A percentile compares a stretch with the other conserved stretches of the same genome.
Evolutionary conservation across 257 asterid species (phyloP).

Genomic region (Striga asiatica): DNA sequence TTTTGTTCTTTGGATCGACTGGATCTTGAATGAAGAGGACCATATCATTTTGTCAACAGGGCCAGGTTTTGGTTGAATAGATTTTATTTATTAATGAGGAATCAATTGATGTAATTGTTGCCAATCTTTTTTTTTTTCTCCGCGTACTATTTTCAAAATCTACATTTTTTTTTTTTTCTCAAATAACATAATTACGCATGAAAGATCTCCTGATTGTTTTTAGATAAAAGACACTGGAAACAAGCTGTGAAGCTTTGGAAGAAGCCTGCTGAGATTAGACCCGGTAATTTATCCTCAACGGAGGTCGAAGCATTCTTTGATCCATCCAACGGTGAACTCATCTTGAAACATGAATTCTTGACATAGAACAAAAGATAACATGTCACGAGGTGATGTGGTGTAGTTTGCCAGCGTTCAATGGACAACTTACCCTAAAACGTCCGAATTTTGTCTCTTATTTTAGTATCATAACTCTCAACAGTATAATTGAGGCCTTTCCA

Average conservation of each 20-base stretch:
- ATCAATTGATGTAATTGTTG: background rate
- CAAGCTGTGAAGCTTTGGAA: constrained; percentile 79
- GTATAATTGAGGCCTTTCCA: too few relatives aligned
- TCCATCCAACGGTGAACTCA: constrained; percentile 54
- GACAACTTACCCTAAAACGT: too few relatives aligned
- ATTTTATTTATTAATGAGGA: background rate
- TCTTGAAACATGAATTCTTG: constrained; percentile 30
- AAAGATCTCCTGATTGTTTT: background rate
- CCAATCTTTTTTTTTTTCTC: background rate
- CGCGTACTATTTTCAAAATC: background rate
- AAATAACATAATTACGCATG: background rate
- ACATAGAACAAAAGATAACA: constrained; percentile 13
- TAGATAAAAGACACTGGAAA: constrained; percentile 78
- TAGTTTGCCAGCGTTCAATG: too few relatives aligned
- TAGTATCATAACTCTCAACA: too few relatives aligned
- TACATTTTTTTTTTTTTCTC: too few relatives aligned
- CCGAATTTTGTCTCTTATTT: too few relatives aligned
- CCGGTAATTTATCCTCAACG: constrained; percentile 19
- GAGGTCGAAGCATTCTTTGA: constrained; percentile 52
- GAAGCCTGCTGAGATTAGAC: constrained; percentile 37
- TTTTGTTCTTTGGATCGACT: constrained; percentile 84
- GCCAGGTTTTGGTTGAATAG: constrained; percentile 42
- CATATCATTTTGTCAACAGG: constrained; percentile 49
- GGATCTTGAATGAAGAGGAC: constrained; percentile 51
- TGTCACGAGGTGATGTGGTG: background rate